Base-by-base conservation (phyloP, 2,329 filamentous ascomycete genomes). In the Aspergillus sp. region DNA sequence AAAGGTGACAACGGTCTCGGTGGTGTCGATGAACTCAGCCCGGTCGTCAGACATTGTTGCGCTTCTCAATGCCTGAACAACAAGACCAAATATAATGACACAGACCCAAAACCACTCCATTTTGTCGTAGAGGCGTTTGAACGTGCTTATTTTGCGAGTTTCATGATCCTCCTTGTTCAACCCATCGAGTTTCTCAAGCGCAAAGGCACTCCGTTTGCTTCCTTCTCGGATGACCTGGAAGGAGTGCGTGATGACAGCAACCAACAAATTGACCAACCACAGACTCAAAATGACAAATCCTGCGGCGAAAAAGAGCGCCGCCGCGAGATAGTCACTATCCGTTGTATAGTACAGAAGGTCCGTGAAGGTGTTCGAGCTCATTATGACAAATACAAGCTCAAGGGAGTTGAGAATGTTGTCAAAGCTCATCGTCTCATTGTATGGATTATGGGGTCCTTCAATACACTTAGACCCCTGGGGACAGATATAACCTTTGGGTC, bases 211-310 rank as follows among this genome's bases (percentile, higher is more conserved):
- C 30, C 88, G 86, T 71, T 88, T 92, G 73, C 90, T 95, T 69
- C 99, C 94, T 75, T 99, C 95, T 58, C 94, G 85, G 62, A 99
- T 99, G 59, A 99, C 89, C 69, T 99, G 94, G 66, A 99, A 99
- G 1, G 93, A 96, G 4, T 94, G 96, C 0, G 94, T 99, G 67
- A 99, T 99, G 64, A 99, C 94, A 3, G 94, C 94, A 65, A 99
- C 95, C 44, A 88, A 73, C 73, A 99, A 82, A 70, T 96, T 97
- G 58, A 95, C 91, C 64, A 99, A 82, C 94, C 94, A 99, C 46
- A 99, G 80, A 77, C 90, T 94, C 79, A 99, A 83, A 58, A 99
- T 90, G 64, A 99, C 85, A 67, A 96, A 93, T 1, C 79, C 84
- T 51, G 76, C 75, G 38, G 82, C 82, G 57, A 85, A 87, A 70